Evolutionary conservation across 768 basidiomycete species (phyloP), one percentile per base, ranked within the genome.

Genomic region (Panaeolus papilionaceus): DNA sequence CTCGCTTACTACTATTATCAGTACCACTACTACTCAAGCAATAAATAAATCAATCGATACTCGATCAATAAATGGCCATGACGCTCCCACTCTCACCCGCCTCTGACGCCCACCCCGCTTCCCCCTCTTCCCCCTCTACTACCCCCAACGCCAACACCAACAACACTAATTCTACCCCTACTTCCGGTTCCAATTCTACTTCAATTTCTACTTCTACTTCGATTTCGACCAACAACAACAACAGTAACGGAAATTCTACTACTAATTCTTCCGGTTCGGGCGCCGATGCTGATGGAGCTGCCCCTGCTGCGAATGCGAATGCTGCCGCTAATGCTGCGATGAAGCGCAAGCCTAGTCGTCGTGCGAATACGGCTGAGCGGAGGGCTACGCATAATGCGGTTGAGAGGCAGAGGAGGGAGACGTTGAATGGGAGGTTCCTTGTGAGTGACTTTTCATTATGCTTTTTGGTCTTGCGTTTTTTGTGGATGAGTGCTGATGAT

Each of bases 351-450:
- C 89, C 94, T 65, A 88, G 87, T 74, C 86, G 95, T 70, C 89
- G 96, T 38, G 96, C 95, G 64, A 98, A 98, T 81, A 98, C 96
- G 64, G 96, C 96, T 63, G 97, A 98, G 78, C 93, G 96, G 79
- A 84, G 97, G 40, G 95, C 95, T 3, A 96, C 94, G 23, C 97
- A 99, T 82, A 99, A 99, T 77, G 97, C 98, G 38, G 95, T 98
- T 67, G 98, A 98, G 82, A 86, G 98, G 63, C 92, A 93, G 75
- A 87, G 97, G 61, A 84, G 97, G 62, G 97, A 99, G 82, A 96
- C 93, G 54, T 82, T 99, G 63, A 99, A 98, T 76, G 88, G 92
- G 64, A 87, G 95, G 67, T 99, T 99, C 83, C 82, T 98, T 73
- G 93, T 91, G 76, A 74, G 91, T 73, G 14, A 47, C 62, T 28